Conservation (phyloP, 306 rosid genomes). For the Cucurbita ficifolia region DNA sequence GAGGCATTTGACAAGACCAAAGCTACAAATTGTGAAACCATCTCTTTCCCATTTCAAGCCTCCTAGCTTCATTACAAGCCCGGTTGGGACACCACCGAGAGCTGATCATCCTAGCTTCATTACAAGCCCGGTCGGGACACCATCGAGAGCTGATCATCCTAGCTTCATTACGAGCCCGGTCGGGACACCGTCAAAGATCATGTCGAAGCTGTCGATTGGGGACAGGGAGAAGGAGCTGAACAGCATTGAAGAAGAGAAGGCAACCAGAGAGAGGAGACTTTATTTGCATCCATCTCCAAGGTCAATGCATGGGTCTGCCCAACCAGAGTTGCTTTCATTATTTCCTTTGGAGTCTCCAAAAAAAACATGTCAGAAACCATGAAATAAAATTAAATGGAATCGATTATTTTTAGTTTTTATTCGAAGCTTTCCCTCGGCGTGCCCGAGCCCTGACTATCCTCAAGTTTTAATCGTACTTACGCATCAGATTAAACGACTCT, state of each 20-base stretch:
- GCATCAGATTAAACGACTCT: no score
- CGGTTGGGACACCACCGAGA: no score
- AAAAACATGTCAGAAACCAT: conserved; percentile 7
- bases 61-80: conserved; percentile 14
- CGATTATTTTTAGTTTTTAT: no score
- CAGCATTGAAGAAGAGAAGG: conserved; percentile 58
- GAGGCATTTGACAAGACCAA: conserved; percentile 59
- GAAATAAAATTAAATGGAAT: not conserved
- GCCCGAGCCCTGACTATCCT: no score
- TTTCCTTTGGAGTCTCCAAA: conserved; percentile 53
- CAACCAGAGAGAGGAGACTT: conserved; percentile 54
- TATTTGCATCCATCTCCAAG: conserved; percentile 75
- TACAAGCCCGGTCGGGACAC: conserved; percentile 3
- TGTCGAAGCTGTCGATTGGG: conserved; percentile 35
- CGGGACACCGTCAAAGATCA: conserved; percentile 42
- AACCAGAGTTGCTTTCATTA: conserved; percentile 51
- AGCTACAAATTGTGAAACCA: conserved; percentile 69
- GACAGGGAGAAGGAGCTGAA: conserved; percentile 31
- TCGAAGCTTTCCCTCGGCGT: not conserved
- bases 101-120: conserved; percentile 13
- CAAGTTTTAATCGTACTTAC: no score
- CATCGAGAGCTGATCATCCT: conserved; percentile 2
- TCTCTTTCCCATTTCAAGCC: conserved; percentile 9
- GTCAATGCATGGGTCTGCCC: conserved; percentile 22
- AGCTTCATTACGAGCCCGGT: conserved; percentile 23